Evolutionary conservation across 2,329 filamentous ascomycete genomes (phyloP).

Genomic region (Aspergillus versicolor): DNA sequence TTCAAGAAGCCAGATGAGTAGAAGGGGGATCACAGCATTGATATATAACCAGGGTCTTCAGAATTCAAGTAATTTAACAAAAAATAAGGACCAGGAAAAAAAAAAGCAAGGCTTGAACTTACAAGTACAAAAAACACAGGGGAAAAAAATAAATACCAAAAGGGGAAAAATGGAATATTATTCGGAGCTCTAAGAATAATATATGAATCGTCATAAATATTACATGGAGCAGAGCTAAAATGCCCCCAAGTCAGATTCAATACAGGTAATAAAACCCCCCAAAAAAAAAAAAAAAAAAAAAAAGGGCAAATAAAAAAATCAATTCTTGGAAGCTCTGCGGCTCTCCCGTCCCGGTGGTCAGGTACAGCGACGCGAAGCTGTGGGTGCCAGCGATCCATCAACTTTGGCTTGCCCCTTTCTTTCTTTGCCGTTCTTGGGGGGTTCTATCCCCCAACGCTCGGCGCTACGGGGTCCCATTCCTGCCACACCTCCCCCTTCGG

Average conservation of each 20-base stretch:
- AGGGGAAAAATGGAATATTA: slow-evolving; percentile 10
- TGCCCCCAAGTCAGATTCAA: background rate
- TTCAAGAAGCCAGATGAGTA: slow-evolving; percentile 20
- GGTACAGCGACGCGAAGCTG: slow-evolving; percentile 25
- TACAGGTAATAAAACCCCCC: slow-evolving; percentile 2
- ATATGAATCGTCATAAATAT: slow-evolving; percentile 9
- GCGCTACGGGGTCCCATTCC: background rate
- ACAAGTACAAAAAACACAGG: background rate
- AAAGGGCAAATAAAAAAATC: background rate
- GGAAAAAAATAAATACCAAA: slow-evolving; percentile 10
- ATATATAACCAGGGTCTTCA: slow-evolving; percentile 29
- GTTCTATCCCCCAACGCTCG: slow-evolving; percentile 15
- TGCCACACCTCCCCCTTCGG: background rate
- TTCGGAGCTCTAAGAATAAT: slow-evolving; percentile 4
- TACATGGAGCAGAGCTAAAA: slow-evolving; percentile 7
- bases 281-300: background rate
- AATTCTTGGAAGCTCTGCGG: slow-evolving; percentile 20
- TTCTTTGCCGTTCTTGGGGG: slow-evolving; percentile 20
- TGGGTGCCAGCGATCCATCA: slow-evolving; percentile 20
- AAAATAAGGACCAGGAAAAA: slow-evolving; percentile 12
- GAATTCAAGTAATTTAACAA: slow-evolving; percentile 9
- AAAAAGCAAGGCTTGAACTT: slow-evolving; percentile 12
- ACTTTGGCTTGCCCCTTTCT: slow-evolving; percentile 23
- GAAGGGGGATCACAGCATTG: slow-evolving; percentile 33
- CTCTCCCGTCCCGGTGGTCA: slow-evolving; percentile 37